phyloP scores from a whole-genome alignment of 371 early-diverging fungal genomes.

The Apophysomyces elegans region DNA sequence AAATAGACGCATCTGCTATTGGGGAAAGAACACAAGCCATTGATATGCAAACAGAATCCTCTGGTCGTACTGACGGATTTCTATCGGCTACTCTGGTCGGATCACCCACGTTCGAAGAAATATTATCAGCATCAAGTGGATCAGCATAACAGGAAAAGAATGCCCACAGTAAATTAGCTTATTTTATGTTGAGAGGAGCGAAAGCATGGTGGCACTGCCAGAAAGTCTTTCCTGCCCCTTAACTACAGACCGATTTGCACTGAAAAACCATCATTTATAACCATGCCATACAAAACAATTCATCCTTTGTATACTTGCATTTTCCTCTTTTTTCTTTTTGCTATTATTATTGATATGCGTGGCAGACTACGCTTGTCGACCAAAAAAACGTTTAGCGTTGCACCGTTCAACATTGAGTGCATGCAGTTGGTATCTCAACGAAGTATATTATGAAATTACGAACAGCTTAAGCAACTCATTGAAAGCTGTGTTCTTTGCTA shows the following conservation, averaged over 20 bases:
- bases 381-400: too few relatives aligned
- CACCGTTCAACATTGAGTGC: too few relatives aligned
- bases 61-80: slow-evolving; percentile 23
- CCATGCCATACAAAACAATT: too few relatives aligned
- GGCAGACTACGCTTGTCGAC: too few relatives aligned
- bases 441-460: too few relatives aligned
- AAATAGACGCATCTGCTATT: neutral
- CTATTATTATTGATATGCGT: too few relatives aligned
- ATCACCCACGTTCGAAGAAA: slow-evolving; percentile 30
- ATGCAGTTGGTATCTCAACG: too few relatives aligned
- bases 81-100: slow-evolving; percentile 42
- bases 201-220: neutral
- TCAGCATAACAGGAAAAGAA: slow-evolving; percentile 28
- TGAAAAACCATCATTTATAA: too few relatives aligned
- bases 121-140: slow-evolving; percentile 16
- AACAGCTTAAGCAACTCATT: too few relatives aligned
- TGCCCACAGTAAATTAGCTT: neutral
- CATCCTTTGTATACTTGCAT: too few relatives aligned
- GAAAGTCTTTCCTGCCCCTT: neutral
- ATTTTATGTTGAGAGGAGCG: neutral
- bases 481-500: too few relatives aligned
- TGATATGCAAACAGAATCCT: slow-evolving; percentile 14
- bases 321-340: too few relatives aligned
- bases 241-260: neutral
- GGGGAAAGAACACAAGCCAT: neutral